Base-by-base conservation (phyloP, 345 rosid genomes). In the Euphorbia tirucalli region DNA sequence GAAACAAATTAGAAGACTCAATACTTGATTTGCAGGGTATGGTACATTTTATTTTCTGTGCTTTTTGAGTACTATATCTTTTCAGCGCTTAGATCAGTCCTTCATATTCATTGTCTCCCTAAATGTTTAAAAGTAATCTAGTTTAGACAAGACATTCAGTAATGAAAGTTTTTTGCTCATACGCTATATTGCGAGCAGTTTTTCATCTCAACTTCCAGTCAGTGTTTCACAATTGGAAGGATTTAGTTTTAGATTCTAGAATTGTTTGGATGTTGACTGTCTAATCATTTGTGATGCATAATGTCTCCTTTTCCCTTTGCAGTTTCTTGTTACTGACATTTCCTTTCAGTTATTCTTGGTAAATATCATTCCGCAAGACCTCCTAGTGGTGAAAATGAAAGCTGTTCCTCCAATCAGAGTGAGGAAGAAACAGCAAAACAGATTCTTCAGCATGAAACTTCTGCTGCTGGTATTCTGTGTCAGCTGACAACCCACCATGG, bases 401-500 rank as follows among this genome's bases (percentile, higher is more conserved):
- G 69, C 70, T 31, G 16, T 71, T 68, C 81, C 65, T 61, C 76
- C 56, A 75, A 61, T 83, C 89, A 82, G 52, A 84, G 85, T 22
- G 89, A 85, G 75, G 89, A 83, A 73, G 92, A 88, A 68, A 80
- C 83, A 62, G 78, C 52, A 61, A 77, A 82, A 71, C 89, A 86
- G 78, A 87, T 95, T 76, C 84, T 86, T 60, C 82, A 13, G 58
- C 82, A 69, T 44, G 88, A 77, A 69, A 82, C 80, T 10, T 83
- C 98, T 71, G 99, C 98, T 56, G 98, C 98, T 24, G 89, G 88
- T 43, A 86, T 95, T 81, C 67, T 89, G 46, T 70, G 82, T 81
- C 82, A 82, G 69, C 72, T 90, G 78, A 85, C 84, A 72, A 62
- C 74, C 69, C 75, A 10, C 65, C 83, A 83, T 75, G 82, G 74